Percentiles rank a stretch among this genome's conserved stretches.
Conservation (phyloP, 345 rosid genomes). For the Lepidium aucheri region DNA sequence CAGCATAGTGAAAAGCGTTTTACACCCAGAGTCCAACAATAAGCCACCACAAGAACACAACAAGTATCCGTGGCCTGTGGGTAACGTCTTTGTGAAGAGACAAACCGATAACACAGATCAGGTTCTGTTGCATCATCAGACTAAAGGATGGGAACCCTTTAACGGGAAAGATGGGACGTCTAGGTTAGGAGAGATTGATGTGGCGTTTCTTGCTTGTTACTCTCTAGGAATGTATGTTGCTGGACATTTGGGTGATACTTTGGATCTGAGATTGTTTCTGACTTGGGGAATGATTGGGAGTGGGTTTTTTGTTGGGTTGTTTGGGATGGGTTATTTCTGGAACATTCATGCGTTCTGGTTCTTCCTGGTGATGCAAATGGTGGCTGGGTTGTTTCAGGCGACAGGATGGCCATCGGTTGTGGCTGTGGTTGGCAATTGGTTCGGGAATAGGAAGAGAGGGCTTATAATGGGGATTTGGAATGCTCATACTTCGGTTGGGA, state of each 20-base stretch:
- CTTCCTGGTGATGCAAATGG: conserved; percentile 72
- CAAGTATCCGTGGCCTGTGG: conserved; percentile 59
- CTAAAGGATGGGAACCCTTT: conserved; percentile 78
- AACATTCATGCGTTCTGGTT: conserved; percentile 62
- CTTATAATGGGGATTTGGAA: conserved; percentile 98
- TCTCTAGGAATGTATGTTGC: conserved; percentile 80
- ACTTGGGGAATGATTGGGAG: conserved; percentile 87
- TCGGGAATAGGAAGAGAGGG: conserved; percentile 83
- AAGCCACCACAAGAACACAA: conserved; percentile 17
- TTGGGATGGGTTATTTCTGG: conserved; percentile 93
- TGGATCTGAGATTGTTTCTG: conserved; percentile 82
- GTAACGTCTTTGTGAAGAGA: conserved; percentile 44
- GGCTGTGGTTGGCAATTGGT: conserved; percentile 95
- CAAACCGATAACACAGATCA: background rate
- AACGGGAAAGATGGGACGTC: conserved; percentile 60
- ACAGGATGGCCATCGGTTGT: conserved; percentile 99
- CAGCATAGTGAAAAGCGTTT: conserved; percentile 87
- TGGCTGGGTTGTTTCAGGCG: conserved; percentile 84
- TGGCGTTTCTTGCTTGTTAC: conserved; percentile 86
- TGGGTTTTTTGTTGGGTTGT: conserved; percentile 76
- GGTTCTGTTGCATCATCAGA: background rate
- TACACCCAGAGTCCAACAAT: conserved; percentile 48
- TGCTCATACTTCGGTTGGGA: conserved; percentile 92
- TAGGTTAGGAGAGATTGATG: conserved; percentile 84
- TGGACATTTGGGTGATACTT: conserved; percentile 82